phyloP scores from a whole-genome alignment of 2,329 filamentous ascomycete genomes.

The Ophiostoma sp. region DNA sequence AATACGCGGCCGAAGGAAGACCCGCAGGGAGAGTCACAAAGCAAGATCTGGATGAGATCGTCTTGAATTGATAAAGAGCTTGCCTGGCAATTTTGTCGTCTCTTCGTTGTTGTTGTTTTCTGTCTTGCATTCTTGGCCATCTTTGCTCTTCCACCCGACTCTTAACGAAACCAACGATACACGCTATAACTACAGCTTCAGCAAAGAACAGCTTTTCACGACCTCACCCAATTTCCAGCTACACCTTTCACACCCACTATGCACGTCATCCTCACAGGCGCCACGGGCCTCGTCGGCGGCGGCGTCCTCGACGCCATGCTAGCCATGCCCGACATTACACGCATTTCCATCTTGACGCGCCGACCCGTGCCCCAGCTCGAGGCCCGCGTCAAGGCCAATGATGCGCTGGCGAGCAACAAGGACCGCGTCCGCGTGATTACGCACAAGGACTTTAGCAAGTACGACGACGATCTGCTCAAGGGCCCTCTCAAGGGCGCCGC shows the following conservation, averaged over 20 bases:
- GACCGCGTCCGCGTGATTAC: constrained; percentile 63
- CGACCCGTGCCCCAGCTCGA: constrained; percentile 64
- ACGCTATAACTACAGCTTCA: background rate
- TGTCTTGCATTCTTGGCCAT: background rate
- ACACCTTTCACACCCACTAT: constrained; percentile 38
- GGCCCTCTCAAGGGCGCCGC: constrained; percentile 61
- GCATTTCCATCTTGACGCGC: constrained; percentile 68
- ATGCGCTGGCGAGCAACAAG: constrained; percentile 40
- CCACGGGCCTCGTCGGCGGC: constrained; percentile 65
- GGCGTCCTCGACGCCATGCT: constrained; percentile 63
- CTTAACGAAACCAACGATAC: background rate
- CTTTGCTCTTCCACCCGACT: background rate
- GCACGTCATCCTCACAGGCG: constrained; percentile 69
- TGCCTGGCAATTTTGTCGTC: background rate
- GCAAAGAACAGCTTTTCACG: background rate
- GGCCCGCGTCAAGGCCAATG: constrained; percentile 42
- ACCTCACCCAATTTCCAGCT: background rate
- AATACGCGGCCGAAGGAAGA: background rate
- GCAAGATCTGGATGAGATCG: background rate
- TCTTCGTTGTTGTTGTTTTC: background rate
- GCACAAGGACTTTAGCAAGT: constrained; percentile 65
- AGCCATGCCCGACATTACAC: constrained; percentile 55
- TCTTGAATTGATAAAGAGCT: background rate
- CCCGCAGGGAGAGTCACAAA: background rate
- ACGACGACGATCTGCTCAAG: constrained; percentile 56